Evolutionary conservation across 2,329 filamentous ascomycete species (phyloP).

Genomic region (Aspergillus hortae): DNA sequence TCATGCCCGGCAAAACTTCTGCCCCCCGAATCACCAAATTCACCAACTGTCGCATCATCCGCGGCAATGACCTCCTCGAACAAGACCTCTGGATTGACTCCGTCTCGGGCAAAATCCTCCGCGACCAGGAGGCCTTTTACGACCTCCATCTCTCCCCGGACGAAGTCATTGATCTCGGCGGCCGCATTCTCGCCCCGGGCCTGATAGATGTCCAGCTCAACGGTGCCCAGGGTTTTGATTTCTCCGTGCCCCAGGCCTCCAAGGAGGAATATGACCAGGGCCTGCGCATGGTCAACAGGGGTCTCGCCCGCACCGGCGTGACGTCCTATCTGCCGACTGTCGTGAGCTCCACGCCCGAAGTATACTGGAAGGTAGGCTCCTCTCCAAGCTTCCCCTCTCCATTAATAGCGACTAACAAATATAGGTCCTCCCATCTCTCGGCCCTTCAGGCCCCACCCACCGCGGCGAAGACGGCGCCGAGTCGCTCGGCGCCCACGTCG

Average conservation of each 20-base stretch:
- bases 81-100: slow-evolving; percentile 90
- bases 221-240: slow-evolving; percentile 89
- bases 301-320: slow-evolving; percentile 73
- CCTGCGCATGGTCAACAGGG: slow-evolving; percentile 67
- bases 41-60: slow-evolving; percentile 79
- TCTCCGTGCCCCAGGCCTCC: slow-evolving; percentile 68
- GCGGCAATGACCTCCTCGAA: slow-evolving; percentile 62
- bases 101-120: slow-evolving; percentile 73
- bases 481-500: slow-evolving; percentile 83
- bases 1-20: slow-evolving; percentile 34
- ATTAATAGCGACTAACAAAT: too few relatives aligned
- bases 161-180: slow-evolving; percentile 71
- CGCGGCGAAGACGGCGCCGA: slow-evolving; percentile 68
- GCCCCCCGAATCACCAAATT: slow-evolving; percentile 69
- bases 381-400: too few relatives aligned
- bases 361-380: slow-evolving; percentile 86
- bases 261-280: slow-evolving; percentile 67
- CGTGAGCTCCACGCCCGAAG: slow-evolving; percentile 67
- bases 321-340: slow-evolving; percentile 85
- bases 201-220: slow-evolving; percentile 92
- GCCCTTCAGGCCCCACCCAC: slow-evolving; percentile 62
- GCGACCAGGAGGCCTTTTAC: slow-evolving; percentile 60
- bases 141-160: slow-evolving; percentile 57
- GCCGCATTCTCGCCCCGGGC: slow-evolving; percentile 79
- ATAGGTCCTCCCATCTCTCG: slow-evolving; percentile 67